Base-by-base conservation (phyloP, 352 stramenopile species). In the Pythium sp. region DNA sequence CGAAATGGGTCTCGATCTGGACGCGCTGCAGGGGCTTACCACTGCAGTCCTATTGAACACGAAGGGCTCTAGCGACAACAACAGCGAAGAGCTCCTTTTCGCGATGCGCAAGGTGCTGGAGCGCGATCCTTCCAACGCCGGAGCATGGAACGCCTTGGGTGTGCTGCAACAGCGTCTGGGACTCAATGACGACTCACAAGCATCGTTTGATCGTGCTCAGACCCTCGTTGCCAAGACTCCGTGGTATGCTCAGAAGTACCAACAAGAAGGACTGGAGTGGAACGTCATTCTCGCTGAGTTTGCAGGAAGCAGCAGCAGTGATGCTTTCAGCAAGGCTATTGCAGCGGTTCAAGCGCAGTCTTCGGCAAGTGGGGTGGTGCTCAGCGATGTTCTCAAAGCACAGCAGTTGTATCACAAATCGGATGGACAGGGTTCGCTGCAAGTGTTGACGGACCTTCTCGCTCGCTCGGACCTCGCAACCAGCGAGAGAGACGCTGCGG, bases 51-150 rank as follows among this genome's bases (percentile, higher is more conserved):
- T 80, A 5, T 57, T 75, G 32, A 76, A 70, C 20, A 64, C 64
- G 32, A 67, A 34, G 32, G 69, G 54, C 38, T 34, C 78, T 34
- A 41, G 32, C 11, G 30, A 49, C 58, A 62, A 68, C 9, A 67
- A 77, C 62, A 64, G 62, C 2, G 70, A 72, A 18, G 81, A 87
- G 55, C 54, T 84, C 9, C 70, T 88, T 56, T 96, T 96, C 63
- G 84, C 81, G n/a, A 78, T 92, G 38, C 82, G 81, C 28, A 96
- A 94, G 61, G 93, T 90, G 61, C 43, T 92, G 53, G 88, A 96
- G 59, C 84, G 88, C 11, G 88, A 96, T 65, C 74, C 86, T 20
- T 80, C 74, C 38, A 80, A 90, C 55, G 64, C 81, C 1, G 67
- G 67, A 2, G 86, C 84, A 1, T 93, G 82, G 81, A 87, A 89